Base-by-base conservation (phyloP, 768 basidiomycete species). In the Scleroderma citrinum region DNA sequence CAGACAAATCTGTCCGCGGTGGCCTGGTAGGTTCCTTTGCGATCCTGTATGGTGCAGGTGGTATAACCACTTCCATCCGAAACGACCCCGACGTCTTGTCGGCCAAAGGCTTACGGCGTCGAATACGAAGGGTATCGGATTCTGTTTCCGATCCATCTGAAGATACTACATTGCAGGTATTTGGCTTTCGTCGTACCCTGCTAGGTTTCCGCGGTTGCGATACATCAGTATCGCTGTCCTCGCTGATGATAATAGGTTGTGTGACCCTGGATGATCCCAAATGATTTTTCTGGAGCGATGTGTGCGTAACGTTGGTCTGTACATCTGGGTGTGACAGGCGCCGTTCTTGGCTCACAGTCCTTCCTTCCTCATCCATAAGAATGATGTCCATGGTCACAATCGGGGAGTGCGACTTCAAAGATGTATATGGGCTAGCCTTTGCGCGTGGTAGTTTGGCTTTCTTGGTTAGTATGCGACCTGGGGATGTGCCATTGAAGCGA, bases 361-460 rank as follows among this genome's bases (percentile, higher is more conserved):
- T 71, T 12, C 87, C 87, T 26, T 69, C 59, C 26, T 76, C 73
- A 60, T 90, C 86, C 20, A 88, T 48, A 31, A 85, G 69, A 32
- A 82, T 68, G 44, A 90, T 88, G 40, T 89, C 83, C 44, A 87
- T 69, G 35, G 81, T 73, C 12, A 87, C 73, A 17, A 77, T 63
- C 1, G 80, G 76, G 1, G 75, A 69, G 35, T 69, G 67, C 7
- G 73, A 67, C 60, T 64, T 69, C 59, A 73, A 51, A 43, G 64
- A 69, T 3, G 58, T 50, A 38, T 56, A 51, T 32, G 60, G 30
- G 26, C 47, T 34, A 23, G 47, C 39, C 49, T 58, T 57, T 31
- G 34, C 19, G 39, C 42, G 6, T 46, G 50, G 31, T 34, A 47
- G 29, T 53, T 57, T 58, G 52, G 57, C 44, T 59, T 66, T 55